Conservation (phyloP, 495 filamentous ascomycete species). For the Hypomontagnella monticulosa region DNA sequence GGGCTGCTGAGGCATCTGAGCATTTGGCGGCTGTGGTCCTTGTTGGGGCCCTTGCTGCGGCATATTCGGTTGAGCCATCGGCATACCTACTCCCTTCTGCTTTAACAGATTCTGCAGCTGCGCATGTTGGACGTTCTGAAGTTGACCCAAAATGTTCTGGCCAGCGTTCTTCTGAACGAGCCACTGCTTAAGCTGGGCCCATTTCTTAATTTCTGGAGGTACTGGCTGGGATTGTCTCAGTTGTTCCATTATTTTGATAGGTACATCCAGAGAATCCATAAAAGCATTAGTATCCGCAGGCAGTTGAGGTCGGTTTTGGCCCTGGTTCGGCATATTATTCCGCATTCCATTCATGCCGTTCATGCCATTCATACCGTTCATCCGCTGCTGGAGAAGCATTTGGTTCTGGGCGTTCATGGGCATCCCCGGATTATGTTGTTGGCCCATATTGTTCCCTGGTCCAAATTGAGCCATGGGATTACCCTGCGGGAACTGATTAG, state of each 20-base stretch:
- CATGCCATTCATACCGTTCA: slow-evolving; percentile 43
- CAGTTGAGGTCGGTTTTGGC: slow-evolving; percentile 21
- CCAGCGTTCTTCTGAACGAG: slow-evolving; percentile 58
- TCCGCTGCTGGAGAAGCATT: slow-evolving; percentile 47
- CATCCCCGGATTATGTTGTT: slow-evolving; percentile 37
- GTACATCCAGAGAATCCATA: slow-evolving; percentile 55
- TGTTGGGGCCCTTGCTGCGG: slow-evolving; percentile 32
- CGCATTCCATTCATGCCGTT: slow-evolving; percentile 43
- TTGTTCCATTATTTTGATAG: slow-evolving; percentile 38
- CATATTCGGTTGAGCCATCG: slow-evolving; percentile 36
- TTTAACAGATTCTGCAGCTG: slow-evolving; percentile 60
- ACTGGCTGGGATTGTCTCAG: slow-evolving; percentile 20
- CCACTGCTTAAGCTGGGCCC: slow-evolving; percentile 77
- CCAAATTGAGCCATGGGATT: slow-evolving; percentile 46
- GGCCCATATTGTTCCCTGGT: slow-evolving; percentile 40
- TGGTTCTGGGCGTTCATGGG: slow-evolving; percentile 53
- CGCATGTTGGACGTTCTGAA: slow-evolving; percentile 48
- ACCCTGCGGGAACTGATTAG: slow-evolving; percentile 46
- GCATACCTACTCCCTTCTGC: slow-evolving; percentile 33
- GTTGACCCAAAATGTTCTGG: slow-evolving; percentile 13
- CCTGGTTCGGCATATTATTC: slow-evolving; percentile 23
- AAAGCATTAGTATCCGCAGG: slow-evolving; percentile 31
- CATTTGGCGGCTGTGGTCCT: slow-evolving; percentile 52
- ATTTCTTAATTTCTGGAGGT: slow-evolving; percentile 72
- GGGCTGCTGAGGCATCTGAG: slow-evolving; percentile 40